Base-by-base conservation (phyloP, 2,329 filamentous ascomycete genomes). In the Cercospora zeina region DNA sequence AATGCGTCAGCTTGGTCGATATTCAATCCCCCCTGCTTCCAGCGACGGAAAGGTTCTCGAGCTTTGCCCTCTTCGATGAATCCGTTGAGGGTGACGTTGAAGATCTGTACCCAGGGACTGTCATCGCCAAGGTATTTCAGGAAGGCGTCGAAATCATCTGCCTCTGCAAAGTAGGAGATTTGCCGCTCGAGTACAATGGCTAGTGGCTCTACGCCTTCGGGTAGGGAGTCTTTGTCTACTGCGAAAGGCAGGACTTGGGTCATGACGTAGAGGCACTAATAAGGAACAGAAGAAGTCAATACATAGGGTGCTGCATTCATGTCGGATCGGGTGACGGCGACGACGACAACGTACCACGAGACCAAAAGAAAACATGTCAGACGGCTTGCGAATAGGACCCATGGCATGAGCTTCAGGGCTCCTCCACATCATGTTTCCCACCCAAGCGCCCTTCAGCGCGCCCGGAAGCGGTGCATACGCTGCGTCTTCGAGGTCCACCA, bases 251-350 rank as follows among this genome's bases (percentile, higher is more conserved):
- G 65, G 11, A 58, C 72, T 66, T 77, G 76, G 8, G 77, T 71
- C 53, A 80, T 69, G 14, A 79, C 77, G 66, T 78, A 81, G 56
- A 82, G 80, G 67, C 77, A 80, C 77, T 79, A n/a, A n/a, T n/a
- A n/a, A n/a, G n/a, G n/a, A 59, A 59, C 58, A 9, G 33, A 16
- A 24, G 19, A 19, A 49, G 47, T 54, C 59, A 58, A 27, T 19
- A 53, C 54, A 53, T 16, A 19, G n/a, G n/a, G 13, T 13, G 58
- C 11, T 30, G 36, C 13, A 30, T 14, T 3, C 13, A 4, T 5
- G 16, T 5, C 4, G 14, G 16, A 9, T 9, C 14, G 11, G 24
- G 49, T n/a, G n/a, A n/a, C n/a, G n/a, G n/a, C n/a, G n/a, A n/a
- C n/a, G n/a, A n/a, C n/a, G n/a, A n/a, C 8, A 4, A 76, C 75